A percentile compares a stretch with the other conserved stretches of the same genome.
These are phyloP conservation scores for Verticillium isaacii DNA, from an alignment of 2,329 filamentous ascomycete species.

Conservation along the genomic window DNA sequence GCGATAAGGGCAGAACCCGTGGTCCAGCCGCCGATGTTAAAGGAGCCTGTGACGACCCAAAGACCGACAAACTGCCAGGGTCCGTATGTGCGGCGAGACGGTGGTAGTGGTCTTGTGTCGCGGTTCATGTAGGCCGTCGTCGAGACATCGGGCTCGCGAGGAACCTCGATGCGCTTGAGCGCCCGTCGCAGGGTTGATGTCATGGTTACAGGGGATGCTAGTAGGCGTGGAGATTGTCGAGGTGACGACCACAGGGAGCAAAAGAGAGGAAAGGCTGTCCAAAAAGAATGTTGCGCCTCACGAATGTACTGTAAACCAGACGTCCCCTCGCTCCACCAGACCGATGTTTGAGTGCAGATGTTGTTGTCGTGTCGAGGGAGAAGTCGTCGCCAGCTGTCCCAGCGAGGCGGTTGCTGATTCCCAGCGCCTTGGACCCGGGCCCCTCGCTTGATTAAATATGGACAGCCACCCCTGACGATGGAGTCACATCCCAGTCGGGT, in stretches of 20 bases:
- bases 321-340: neutral
- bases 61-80: slow-evolving; percentile 25
- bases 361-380: neutral
- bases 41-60: slow-evolving; percentile 26
- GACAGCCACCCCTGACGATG: neutral
- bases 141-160: slow-evolving; percentile 16
- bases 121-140: slow-evolving; percentile 20
- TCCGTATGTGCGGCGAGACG: slow-evolving; percentile 22
- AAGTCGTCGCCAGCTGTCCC: neutral
- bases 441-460: neutral
- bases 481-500: neutral
- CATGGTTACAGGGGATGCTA: neutral
- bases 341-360: neutral
- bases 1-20: slow-evolving; percentile 23
- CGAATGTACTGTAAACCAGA: too few relatives aligned
- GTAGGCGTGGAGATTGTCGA: neutral
- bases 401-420: neutral
- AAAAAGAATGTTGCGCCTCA: too few relatives aligned
- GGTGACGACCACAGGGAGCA: neutral
- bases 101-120: slow-evolving; percentile 22
- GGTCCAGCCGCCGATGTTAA: slow-evolving; percentile 27
- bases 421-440: neutral
- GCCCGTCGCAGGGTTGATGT: slow-evolving; percentile 6
- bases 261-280: neutral
- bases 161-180: slow-evolving; percentile 16